Percentiles rank a stretch among this genome's conserved stretches.
Evolutionary conservation across 768 basidiomycete species (phyloP).

Genomic region (Infundibulicybe gibba): DNA sequence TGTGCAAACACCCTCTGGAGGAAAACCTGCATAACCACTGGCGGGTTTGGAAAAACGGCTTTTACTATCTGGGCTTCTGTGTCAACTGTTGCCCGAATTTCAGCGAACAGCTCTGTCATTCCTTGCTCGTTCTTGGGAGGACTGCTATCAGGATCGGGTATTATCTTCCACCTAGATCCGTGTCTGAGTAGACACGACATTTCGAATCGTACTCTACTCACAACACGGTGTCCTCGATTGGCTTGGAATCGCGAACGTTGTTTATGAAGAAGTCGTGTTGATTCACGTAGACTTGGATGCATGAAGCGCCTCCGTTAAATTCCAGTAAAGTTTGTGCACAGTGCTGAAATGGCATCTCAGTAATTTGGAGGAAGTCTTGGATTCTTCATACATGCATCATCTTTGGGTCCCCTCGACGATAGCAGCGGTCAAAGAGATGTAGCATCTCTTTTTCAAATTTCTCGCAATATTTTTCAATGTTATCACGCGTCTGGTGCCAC

Average conservation of each 20-base stretch:
- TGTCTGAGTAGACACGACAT: not conserved
- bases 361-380: not conserved
- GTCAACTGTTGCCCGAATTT: slow-evolving; percentile 88
- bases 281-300: slow-evolving; percentile 98
- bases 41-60: slow-evolving; percentile 96
- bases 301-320: slow-evolving; percentile 96
- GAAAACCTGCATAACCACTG: slow-evolving; percentile 97
- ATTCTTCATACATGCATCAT: slow-evolving; percentile 86
- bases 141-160: slow-evolving; percentile 76
- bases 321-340: slow-evolving; percentile 95
- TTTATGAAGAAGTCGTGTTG: slow-evolving; percentile 99
- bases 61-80: slow-evolving; percentile 98
- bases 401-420: slow-evolving; percentile 95
- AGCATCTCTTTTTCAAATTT: slow-evolving; percentile 99
- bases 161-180: slow-evolving; percentile 64
- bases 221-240: slow-evolving; percentile 54
- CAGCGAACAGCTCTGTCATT: slow-evolving; percentile 72
- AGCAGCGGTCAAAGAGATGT: slow-evolving; percentile 91
- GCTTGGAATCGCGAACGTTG: slow-evolving; percentile 65
- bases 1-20: slow-evolving; percentile 96
- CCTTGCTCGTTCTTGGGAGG: slow-evolving; percentile 81
- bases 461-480: slow-evolving; percentile 96
- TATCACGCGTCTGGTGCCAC: slow-evolving; percentile 70
- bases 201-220: slow-evolving; percentile 23
- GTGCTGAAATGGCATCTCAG: slow-evolving; percentile 51